These are phyloP conservation scores for Clarireedia homoeocarpa DNA, from an alignment of 2,329 filamentous ascomycete genomes.

Conservation along the genomic window DNA sequence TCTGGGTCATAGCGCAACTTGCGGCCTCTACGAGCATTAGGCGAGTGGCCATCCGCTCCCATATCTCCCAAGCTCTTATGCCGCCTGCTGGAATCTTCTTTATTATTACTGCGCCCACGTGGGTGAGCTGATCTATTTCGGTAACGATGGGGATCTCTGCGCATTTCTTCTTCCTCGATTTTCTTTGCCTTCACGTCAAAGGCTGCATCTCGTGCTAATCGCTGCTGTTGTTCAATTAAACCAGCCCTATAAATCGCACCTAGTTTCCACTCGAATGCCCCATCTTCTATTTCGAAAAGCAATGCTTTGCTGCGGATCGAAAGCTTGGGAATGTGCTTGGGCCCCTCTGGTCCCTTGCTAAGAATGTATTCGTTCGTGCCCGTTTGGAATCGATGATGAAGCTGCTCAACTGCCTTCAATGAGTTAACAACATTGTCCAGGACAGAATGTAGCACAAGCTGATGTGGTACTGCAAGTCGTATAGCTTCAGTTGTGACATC, in stretches of 20 bases:
- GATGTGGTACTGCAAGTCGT: slow-evolving; percentile 80
- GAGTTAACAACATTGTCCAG: slow-evolving; percentile 92
- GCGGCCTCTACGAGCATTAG: slow-evolving; percentile 31
- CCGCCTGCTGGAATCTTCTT: slow-evolving; percentile 18
- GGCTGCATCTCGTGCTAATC: slow-evolving; percentile 81
- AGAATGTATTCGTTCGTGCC: slow-evolving; percentile 83
- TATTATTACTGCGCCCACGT: slow-evolving; percentile 24
- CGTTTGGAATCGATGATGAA: slow-evolving; percentile 88
- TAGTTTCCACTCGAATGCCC: slow-evolving; percentile 94
- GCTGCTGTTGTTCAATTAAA: slow-evolving; percentile 80
- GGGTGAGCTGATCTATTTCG: slow-evolving; percentile 44
- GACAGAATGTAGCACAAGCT: slow-evolving; percentile 80
- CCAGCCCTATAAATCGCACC: slow-evolving; percentile 90
- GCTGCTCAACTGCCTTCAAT: slow-evolving; percentile 76
- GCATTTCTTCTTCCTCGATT: slow-evolving; percentile 62
- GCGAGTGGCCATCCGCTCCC: slow-evolving; percentile 20
- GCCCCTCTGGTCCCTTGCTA: slow-evolving; percentile 74
- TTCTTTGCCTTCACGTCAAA: slow-evolving; percentile 83
- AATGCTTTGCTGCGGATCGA: slow-evolving; percentile 75
- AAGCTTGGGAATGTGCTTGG: slow-evolving; percentile 80
- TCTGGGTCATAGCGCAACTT: slow-evolving; percentile 73
- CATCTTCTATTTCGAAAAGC: slow-evolving; percentile 89
- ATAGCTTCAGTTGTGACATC: slow-evolving; percentile 82
- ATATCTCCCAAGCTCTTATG: slow-evolving; percentile 23
- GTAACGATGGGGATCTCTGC: slow-evolving; percentile 43